These are phyloP conservation scores for Fomitopsis palustris DNA, from an alignment of 1,284 basidiomycete species.

Conservation along the genomic window DNA sequence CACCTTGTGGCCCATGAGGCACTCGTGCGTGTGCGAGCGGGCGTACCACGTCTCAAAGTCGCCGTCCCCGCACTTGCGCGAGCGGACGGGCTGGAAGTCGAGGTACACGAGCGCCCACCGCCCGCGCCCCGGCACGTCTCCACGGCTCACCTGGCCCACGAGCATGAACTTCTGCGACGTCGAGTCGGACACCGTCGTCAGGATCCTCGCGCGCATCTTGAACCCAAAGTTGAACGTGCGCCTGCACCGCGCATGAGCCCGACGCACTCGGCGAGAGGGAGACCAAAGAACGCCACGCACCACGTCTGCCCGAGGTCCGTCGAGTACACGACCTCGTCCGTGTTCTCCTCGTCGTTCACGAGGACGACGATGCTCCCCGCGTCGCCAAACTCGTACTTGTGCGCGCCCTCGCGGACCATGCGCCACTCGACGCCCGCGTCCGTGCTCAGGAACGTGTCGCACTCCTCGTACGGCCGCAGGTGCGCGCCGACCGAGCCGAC, in stretches of 20 bases:
- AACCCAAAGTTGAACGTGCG: conserved; percentile 67
- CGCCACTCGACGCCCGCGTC: conserved; percentile 89
- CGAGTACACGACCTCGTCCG: conserved; percentile 77
- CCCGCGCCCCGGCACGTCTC: conserved; percentile 55
- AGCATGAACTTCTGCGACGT: conserved; percentile 93
- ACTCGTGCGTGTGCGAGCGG: conserved; percentile 63
- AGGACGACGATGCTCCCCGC: conserved; percentile 81
- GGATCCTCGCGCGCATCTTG: conserved; percentile 68
- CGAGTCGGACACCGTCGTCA: conserved; percentile 88
- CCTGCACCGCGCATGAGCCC: conserved; percentile 41
- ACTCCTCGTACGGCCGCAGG: conserved; percentile 79
- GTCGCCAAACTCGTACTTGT: conserved; percentile 97
- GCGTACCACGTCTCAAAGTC: conserved; percentile 95
- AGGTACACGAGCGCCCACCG: conserved; percentile 76
- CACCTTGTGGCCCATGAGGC: conserved; percentile 94
- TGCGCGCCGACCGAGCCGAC: conserved; percentile 83
- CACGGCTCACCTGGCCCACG: conserved; percentile 71
- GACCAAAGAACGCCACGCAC: conserved; percentile 41
- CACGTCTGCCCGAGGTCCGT: conserved; percentile 83
- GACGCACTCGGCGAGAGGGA: no score
- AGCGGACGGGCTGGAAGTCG: conserved; percentile 76
- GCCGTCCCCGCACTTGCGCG: conserved; percentile 64
- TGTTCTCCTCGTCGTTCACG: conserved; percentile 85
- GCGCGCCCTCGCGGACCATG: conserved; percentile 75
- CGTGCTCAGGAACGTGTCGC: conserved; percentile 90